Evolutionary conservation across 768 basidiomycete genomes (phyloP), one percentile per base, ranked within the genome.

Genomic region (Pleurotus pulmonarius): DNA sequence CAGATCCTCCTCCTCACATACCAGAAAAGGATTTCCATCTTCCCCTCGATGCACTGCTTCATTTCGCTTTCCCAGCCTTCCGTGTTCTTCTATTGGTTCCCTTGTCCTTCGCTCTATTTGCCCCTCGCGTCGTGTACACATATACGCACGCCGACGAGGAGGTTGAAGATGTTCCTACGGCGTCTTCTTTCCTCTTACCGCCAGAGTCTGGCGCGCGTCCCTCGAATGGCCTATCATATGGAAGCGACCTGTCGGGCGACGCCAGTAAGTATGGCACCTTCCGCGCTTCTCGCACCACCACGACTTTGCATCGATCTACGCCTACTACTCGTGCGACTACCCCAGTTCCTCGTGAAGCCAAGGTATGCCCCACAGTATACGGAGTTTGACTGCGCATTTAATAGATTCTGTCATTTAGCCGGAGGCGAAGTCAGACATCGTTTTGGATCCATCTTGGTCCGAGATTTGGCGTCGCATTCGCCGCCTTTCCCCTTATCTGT

Each of bases 191-290:
- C 61, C 78, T 86, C 37, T 71, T 87, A 15, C 79, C 85, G 20
- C 70, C 82, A 2, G 83, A 76, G 20, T 67, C 69, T 22, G 68
- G 67, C 37, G 71, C 76, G 26, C 73, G 71, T 25, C 59, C 79
- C 0, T 83, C 86, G 6, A 74, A 81, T 2, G 81, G 82, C 24
- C 75, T 87, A 43, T 75, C 80, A 26, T 69, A 79, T 44, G 68
- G 78, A 25, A 63, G 76, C 12, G 72, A 72, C 8, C 65, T 72
- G 57, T 67, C 69, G 47, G 63, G 70, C 48, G 75, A 79, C 58
- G 63, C 71, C 16, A 77, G 74, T 68, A 90, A 89, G 67, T 92
- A 92, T 65, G 90, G 90, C 13, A 92, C 90, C 11, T 91, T 90
- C 76, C 74, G 72, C 38, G 72, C 73, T 22, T 68, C 74, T 12